phyloP scores from a whole-genome alignment of 164 flowering plant genomes.

The Nymphaea thermarum region DNA sequence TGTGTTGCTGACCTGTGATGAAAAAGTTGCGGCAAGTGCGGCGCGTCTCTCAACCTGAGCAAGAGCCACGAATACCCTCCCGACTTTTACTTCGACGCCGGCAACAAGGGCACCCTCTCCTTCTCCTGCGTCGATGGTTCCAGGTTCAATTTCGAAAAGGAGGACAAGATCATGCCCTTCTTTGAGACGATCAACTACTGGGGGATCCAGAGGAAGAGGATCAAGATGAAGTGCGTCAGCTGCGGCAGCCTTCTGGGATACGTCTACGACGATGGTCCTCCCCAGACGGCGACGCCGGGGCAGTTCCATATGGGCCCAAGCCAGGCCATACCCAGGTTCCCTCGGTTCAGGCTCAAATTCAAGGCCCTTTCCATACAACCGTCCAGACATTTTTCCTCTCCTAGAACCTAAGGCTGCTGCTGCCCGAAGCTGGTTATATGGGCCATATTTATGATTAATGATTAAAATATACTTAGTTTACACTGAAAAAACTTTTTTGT shows the following conservation, averaged over 20 bases:
- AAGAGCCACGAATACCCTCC: slow-evolving; percentile 51
- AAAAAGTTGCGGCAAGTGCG: slow-evolving; percentile 52
- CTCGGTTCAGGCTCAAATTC: slow-evolving; percentile 75
- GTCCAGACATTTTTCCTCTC: neutral
- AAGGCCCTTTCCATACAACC: slow-evolving; percentile 32
- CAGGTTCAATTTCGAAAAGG: slow-evolving; percentile 60
- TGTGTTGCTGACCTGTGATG: neutral
- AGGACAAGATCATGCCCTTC: slow-evolving; percentile 83
- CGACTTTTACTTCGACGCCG: slow-evolving; percentile 83
- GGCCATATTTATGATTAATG: too few species aligned
- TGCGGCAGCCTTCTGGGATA: slow-evolving; percentile 63
- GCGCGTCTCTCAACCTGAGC: slow-evolving; percentile 49
- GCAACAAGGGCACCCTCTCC: slow-evolving; percentile 81
- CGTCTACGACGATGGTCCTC: slow-evolving; percentile 91
- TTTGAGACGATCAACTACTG: slow-evolving; percentile 90
- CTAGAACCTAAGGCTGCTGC: too few species aligned
- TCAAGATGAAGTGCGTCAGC: slow-evolving; percentile 57
- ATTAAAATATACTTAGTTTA: too few species aligned
- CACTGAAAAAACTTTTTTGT: too few species aligned
- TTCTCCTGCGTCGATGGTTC: slow-evolving; percentile 50
- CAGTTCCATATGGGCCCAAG: slow-evolving; percentile 86
- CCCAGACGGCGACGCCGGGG: slow-evolving; percentile 55
- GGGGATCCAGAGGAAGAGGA: slow-evolving; percentile 83
- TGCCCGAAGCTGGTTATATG: too few species aligned
- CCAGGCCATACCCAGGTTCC: slow-evolving; percentile 80